Percentiles rank a stretch among this genome's conserved stretches.
Evolutionary conservation across 75 land plant genomes (phyloP).

Genomic region (Isoetes taiwanensis): DNA sequence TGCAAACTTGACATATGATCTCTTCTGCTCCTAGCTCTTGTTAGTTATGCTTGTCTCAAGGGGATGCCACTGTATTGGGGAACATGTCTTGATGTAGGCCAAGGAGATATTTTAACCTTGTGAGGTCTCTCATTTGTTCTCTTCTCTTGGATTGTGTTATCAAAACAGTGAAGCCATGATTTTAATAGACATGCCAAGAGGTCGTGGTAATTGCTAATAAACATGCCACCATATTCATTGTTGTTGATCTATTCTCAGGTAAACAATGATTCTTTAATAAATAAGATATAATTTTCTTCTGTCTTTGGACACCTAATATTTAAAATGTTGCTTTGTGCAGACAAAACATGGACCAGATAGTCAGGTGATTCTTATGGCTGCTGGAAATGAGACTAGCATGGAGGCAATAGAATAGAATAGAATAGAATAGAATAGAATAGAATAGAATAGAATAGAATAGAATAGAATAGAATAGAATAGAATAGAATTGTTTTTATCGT

Average conservation of each 20-base stretch:
- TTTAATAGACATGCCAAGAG: slow-evolving; percentile 98
- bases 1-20: no score
- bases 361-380: slow-evolving; percentile 89
- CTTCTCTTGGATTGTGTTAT: neutral
- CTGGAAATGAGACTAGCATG: slow-evolving; percentile 64
- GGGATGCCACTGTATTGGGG: neutral
- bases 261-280: neutral
- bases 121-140: no score
- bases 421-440: no score
- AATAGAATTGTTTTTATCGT: no score
- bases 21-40: no score
- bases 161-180: slow-evolving; percentile 99
- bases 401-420: slow-evolving; percentile 67
- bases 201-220: slow-evolving; percentile 94
- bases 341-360: slow-evolving; percentile 99
- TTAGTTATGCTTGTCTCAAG: neutral
- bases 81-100: no score
- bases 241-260: slow-evolving; percentile 99
- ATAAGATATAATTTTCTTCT: neutral
- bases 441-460: no score
- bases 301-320: no score
- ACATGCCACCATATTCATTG: slow-evolving; percentile 76
- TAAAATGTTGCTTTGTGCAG: no score
- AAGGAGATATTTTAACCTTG: no score
- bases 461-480: no score